Conservation (phyloP, 768 basidiomycete species). For the Panaeolus papilionaceus region DNA sequence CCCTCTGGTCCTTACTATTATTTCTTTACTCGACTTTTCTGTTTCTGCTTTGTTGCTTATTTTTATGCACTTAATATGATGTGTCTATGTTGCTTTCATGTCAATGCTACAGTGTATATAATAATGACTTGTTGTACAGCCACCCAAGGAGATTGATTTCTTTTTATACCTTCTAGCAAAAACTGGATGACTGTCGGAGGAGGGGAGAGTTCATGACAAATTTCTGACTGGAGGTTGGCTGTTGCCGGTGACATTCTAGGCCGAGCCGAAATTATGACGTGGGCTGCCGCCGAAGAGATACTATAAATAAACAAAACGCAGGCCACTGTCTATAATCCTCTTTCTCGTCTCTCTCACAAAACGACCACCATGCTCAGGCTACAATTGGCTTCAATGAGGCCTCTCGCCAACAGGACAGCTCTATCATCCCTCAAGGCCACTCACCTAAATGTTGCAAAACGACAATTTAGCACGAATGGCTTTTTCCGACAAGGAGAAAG, state of each 20-base stretch:
- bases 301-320: conserved; percentile 10
- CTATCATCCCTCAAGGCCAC: conserved; percentile 20
- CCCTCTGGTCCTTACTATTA: conserved; percentile 7
- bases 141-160: not conserved
- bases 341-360: conserved; percentile 5
- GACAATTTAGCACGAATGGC: conserved; percentile 26
- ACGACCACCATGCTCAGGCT: conserved; percentile 25
- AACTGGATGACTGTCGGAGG: no score
- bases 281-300: conserved; percentile 19
- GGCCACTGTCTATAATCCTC: conserved; percentile 9
- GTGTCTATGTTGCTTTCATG: conserved; percentile 19
- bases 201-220: not conserved
- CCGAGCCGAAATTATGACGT: conserved; percentile 24
- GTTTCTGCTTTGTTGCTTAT: conserved; percentile 27
- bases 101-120: conserved; percentile 13
- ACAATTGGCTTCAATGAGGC: conserved; percentile 25
- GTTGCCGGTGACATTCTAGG: not conserved
- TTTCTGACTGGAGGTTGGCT: not conserved
- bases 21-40: conserved; percentile 13
- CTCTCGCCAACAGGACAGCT: conserved; percentile 15
- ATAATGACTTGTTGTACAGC: conserved; percentile 1
- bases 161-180: not conserved
- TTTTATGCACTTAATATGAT: conserved; percentile 29
- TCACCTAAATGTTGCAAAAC: conserved; percentile 15
- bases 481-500: not conserved